Conservation (phyloP, 78 protist species). For the Dictyostelium purpureum region DNA sequence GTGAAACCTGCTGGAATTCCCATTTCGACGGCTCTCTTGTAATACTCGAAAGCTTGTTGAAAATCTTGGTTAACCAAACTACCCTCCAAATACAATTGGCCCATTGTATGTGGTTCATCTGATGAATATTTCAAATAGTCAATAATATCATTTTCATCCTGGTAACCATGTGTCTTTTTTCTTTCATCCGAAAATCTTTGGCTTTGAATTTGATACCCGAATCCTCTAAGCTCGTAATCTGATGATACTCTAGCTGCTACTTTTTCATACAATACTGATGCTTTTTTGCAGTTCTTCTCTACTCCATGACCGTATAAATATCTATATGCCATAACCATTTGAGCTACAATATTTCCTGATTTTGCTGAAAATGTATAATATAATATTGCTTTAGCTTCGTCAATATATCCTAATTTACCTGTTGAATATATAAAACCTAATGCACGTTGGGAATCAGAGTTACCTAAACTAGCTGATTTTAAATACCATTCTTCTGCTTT, state of each 20-base stretch:
- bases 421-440: conserved; percentile 78
- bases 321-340: conserved; percentile 80
- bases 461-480: conserved; percentile 43
- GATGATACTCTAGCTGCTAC: conserved; percentile 62
- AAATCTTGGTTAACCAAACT: conserved; percentile 65
- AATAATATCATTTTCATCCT: conserved; percentile 66
- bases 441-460: conserved; percentile 62
- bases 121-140: conserved; percentile 84
- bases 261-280: conserved; percentile 70
- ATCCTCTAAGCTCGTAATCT: conserved; percentile 30
- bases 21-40: conserved; percentile 28
- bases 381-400: conserved; percentile 51
- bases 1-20: conserved; percentile 67
- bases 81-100: conserved; percentile 81
- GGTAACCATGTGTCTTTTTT: background rate
- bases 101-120: conserved; percentile 86
- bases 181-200: conserved; percentile 1
- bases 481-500: conserved; percentile 62
- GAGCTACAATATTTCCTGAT: conserved; percentile 70
- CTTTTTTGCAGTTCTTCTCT: conserved; percentile 65
- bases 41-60: conserved; percentile 70
- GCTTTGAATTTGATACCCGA: conserved; percentile 46
- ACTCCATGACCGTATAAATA: conserved; percentile 84
- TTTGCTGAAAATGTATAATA: conserved; percentile 82
- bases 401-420: conserved; percentile 40